Conservation (phyloP, 495 filamentous ascomycete genomes). For the Neurospora intermedia region DNA sequence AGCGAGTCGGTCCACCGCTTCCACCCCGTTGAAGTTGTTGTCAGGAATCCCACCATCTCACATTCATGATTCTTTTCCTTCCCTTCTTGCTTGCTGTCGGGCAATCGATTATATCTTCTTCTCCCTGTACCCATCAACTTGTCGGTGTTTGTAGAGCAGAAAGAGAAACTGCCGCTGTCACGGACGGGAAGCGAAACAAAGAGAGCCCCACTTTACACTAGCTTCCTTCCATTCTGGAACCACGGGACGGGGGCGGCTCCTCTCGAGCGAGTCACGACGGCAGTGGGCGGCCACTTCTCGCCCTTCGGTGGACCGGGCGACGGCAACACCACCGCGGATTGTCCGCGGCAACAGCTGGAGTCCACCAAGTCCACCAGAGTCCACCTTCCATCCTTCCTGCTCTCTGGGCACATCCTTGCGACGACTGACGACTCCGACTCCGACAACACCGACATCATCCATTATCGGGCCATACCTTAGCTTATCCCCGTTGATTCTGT, state of each 20-base stretch:
- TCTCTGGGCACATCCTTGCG: neutral
- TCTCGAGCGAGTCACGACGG: constrained; percentile 19
- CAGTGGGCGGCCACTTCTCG: constrained; percentile 3
- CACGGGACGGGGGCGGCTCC: constrained; percentile 16
- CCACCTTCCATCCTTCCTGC: neutral
- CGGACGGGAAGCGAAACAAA: constrained; percentile 4
- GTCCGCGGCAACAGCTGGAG: neutral
- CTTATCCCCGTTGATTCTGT: neutral
- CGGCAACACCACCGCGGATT: neutral
- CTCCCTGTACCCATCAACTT: neutral
- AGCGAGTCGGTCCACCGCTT: neutral
- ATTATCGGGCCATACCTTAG: neutral
- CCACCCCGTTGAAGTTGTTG: neutral
- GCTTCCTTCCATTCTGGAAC: constrained; percentile 17
- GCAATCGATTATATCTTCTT: neutral
- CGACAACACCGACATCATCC: neutral
- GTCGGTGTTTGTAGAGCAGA: neutral
- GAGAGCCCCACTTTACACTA: constrained; percentile 18
- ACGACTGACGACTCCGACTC: neutral
- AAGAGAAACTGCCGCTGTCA: neutral
- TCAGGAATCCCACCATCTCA: neutral
- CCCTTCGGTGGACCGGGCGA: neutral
- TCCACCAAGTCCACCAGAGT: neutral
- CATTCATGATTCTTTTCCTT: neutral
- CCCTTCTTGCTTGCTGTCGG: neutral